Percentiles rank a stretch among this genome's conserved stretches.
phyloP scores from a whole-genome alignment of 345 rosid genomes.

The Cardamine chenopodiifolia region DNA sequence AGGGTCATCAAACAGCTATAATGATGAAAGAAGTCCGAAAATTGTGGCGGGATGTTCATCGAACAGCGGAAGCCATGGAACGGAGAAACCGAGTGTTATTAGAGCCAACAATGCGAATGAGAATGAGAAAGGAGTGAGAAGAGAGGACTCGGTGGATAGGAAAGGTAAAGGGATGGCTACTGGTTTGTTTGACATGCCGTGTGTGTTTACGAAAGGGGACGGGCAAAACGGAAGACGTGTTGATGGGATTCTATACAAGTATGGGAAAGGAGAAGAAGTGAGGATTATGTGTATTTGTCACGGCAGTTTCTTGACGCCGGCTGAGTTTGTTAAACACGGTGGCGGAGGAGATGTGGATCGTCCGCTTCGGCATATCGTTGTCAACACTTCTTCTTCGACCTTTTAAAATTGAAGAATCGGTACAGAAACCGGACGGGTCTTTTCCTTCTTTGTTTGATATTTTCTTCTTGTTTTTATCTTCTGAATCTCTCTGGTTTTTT shows the following conservation, averaged over 20 bases:
- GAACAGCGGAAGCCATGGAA: slow-evolving; percentile 37
- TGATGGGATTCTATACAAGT: slow-evolving; percentile 75
- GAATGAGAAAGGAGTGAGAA: slow-evolving; percentile 30
- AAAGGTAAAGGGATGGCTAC: slow-evolving; percentile 48
- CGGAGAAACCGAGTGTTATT: slow-evolving; percentile 17
- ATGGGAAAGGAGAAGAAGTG: slow-evolving; percentile 65
- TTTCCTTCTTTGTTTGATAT: background rate
- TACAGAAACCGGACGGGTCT: background rate
- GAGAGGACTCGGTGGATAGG: slow-evolving; percentile 42
- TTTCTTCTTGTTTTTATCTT: slow-evolving; percentile 3
- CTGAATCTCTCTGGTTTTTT: slow-evolving; percentile 24
- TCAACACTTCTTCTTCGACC: slow-evolving; percentile 54
- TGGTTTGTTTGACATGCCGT: slow-evolving; percentile 65
- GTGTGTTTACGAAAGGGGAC: slow-evolving; percentile 76
- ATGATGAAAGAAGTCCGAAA: slow-evolving; percentile 36
- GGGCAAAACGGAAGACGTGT: slow-evolving; percentile 67
- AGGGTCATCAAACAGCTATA: slow-evolving; percentile 48
- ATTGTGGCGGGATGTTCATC: slow-evolving; percentile 30
- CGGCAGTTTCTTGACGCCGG: slow-evolving; percentile 70
- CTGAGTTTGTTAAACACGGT: slow-evolving; percentile 82
- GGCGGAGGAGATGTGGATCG: slow-evolving; percentile 72
- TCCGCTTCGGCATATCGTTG: slow-evolving; percentile 76
- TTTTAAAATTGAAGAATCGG: slow-evolving; percentile 33
- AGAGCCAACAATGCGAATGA: slow-evolving; percentile 27
- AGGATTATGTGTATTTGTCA: slow-evolving; percentile 87